Conservation (phyloP, 768 basidiomycete species). For the Panaeolus papilionaceus region DNA sequence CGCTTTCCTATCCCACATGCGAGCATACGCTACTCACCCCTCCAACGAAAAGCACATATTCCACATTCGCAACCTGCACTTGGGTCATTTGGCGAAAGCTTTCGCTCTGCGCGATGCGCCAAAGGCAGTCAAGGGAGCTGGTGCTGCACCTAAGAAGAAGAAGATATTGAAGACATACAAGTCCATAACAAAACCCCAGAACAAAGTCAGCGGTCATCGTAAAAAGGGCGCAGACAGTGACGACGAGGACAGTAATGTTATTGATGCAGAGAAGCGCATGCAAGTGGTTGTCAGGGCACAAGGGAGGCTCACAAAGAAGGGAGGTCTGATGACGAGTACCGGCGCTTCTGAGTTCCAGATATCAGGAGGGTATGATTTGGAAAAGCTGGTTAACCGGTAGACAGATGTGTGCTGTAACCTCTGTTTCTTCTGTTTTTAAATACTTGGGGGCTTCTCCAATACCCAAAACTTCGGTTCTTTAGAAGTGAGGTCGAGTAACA, state of each 20-base stretch:
- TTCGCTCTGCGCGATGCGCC: slow-evolving; percentile 92
- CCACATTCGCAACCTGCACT: slow-evolving; percentile 91
- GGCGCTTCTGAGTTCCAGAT: slow-evolving; percentile 83
- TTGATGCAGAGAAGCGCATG: slow-evolving; percentile 84
- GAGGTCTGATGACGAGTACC: slow-evolving; percentile 73
- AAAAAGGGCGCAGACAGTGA: slow-evolving; percentile 28
- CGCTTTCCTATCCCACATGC: slow-evolving; percentile 91
- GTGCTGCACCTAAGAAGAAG: slow-evolving; percentile 27
- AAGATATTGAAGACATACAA: slow-evolving; percentile 20
- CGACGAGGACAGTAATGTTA: slow-evolving; percentile 39
- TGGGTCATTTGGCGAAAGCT: slow-evolving; percentile 93
- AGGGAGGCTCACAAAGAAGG: slow-evolving; percentile 81
- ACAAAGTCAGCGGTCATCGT: slow-evolving; percentile 28
- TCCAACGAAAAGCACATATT: slow-evolving; percentile 96
- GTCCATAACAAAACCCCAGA: slow-evolving; percentile 23
- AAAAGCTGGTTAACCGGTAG: slow-evolving; percentile 53
- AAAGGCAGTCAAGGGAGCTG: slow-evolving; percentile 46
- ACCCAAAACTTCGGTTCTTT: neutral
- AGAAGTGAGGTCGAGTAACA: neutral
- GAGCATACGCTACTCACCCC: slow-evolving; percentile 98
- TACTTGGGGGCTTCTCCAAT: slow-evolving; percentile 2
- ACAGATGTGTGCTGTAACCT: neutral
- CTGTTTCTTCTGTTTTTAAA: neutral
- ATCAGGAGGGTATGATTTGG: slow-evolving; percentile 64
- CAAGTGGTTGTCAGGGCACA: slow-evolving; percentile 82